Evolutionary conservation across 106 monocot species (phyloP), one percentile per base, ranked within the genome.

Genomic region (Narthecium ossifragum): DNA sequence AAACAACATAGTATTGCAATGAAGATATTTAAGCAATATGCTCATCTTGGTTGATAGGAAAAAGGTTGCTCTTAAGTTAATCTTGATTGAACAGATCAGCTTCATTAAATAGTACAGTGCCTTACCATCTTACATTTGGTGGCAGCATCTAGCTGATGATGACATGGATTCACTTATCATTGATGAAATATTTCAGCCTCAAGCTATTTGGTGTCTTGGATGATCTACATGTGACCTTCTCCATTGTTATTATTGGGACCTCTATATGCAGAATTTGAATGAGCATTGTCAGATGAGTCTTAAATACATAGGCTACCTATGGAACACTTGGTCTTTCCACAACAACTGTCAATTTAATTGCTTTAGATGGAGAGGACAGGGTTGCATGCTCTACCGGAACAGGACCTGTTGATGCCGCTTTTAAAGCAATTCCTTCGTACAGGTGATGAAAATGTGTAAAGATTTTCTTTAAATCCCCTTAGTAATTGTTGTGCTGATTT

Each of bases 351-450:
- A 89, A 90, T 78, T 67, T 96, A 47, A 63, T 81, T 63, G 65
- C 43, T 65, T 61, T 62, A 31, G 83, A 86, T 45, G 80, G 83
- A 26, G 80, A 61, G 58, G 83, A 90, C 65, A 86, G 59, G 69
- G 60, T 90, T 67, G 83, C 70, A 31, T 90, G 90, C 65, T 80
- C 80, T 48, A 53, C 84, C 28, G 94, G 94, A 41, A 84, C 83
- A 25, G 94, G 90, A 24, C 90, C 94, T 18, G 86, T 90, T 29
- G 83, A 96, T 71, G 94, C 90, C 48, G 90, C 86, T 62, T 96
- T 86, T 63, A 81, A 90, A 67, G 90, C 94, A 50, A 53, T 96
- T 71, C 83, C 90, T 62, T 96, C 59, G 85, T 94, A 31, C 68
- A 89, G 89, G 93, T 85, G 45, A 54, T 49, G n/a, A n/a, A n/a